Conservation (phyloP, 306 rosid species). For the Geum urbanum region DNA sequence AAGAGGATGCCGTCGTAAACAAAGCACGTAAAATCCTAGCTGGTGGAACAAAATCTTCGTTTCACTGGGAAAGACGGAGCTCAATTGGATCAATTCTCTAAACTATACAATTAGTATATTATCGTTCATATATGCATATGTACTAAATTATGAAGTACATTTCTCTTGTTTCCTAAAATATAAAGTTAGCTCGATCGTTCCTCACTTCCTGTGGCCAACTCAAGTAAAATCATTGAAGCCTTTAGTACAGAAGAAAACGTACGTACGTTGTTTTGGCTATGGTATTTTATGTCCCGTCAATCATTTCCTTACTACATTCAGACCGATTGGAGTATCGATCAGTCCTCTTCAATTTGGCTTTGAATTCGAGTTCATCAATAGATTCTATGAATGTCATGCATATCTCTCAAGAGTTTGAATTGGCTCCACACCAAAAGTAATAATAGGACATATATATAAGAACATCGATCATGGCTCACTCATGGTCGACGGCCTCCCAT, state of each 20-base stretch:
- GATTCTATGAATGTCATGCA: constrained; percentile 19
- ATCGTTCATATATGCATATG: too few relatives aligned
- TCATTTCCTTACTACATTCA: background rate
- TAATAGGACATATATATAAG: background rate
- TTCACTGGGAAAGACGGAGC: too few relatives aligned
- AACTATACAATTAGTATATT: too few relatives aligned
- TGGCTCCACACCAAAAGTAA: constrained; percentile 29
- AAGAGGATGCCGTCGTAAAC: too few relatives aligned
- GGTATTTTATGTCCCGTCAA: background rate
- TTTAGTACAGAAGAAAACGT: background rate
- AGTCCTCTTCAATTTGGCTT: background rate
- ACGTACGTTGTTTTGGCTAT: background rate
- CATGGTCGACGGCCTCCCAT: constrained; percentile 19
- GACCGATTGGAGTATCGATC: background rate
- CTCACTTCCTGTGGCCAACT: background rate
- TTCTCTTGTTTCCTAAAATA: too few relatives aligned
- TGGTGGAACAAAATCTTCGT: too few relatives aligned
- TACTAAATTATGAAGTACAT: too few relatives aligned
- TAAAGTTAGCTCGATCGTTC: too few relatives aligned
- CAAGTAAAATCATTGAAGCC: background rate
- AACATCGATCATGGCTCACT: constrained; percentile 8
- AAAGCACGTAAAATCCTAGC: too few relatives aligned
- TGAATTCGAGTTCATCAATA: too few relatives aligned
- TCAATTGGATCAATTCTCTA: too few relatives aligned
- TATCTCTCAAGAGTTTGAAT: constrained; percentile 12